phyloP scores from a whole-genome alignment of 306 rosid species.

The Elaeagnus macrophylla region DNA sequence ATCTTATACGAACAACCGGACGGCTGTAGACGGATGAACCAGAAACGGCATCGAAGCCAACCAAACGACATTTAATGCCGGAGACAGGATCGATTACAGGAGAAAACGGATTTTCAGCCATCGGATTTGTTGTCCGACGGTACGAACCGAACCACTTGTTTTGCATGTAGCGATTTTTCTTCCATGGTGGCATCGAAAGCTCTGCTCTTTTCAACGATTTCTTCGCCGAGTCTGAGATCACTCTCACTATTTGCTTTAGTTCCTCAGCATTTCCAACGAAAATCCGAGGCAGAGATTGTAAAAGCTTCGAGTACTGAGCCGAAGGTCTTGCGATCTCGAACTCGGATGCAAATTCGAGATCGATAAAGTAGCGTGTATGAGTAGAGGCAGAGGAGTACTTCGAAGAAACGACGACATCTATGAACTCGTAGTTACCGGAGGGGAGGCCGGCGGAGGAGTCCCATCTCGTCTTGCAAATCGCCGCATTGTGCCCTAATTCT shows the following conservation, averaged over 20 bases:
- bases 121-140: constrained; percentile 41
- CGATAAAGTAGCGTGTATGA: constrained; percentile 46
- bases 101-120: constrained; percentile 28
- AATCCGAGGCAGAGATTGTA: constrained; percentile 32
- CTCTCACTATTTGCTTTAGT: constrained; percentile 39
- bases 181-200: constrained; percentile 71
- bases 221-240: constrained; percentile 45
- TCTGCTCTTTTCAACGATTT: constrained; percentile 42
- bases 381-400: constrained; percentile 15
- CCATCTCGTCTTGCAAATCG: constrained; percentile 75
- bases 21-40: constrained; percentile 17
- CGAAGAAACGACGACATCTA: constrained; percentile 42
- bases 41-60: constrained; percentile 43
- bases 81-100: background rate
- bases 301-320: constrained; percentile 24
- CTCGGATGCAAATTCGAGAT: constrained; percentile 41
- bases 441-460: constrained; percentile 31
- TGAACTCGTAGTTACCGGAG: constrained; percentile 56
- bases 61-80: constrained; percentile 30
- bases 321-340: constrained; percentile 63
- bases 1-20: constrained; percentile 28
- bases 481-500: constrained; percentile 59
- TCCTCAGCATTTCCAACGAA: constrained; percentile 55
- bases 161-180: constrained; percentile 67
- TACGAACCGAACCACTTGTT: constrained; percentile 76